Conservation (phyloP, 208 protist genomes). For the Trypanosoma lewisi region DNA sequence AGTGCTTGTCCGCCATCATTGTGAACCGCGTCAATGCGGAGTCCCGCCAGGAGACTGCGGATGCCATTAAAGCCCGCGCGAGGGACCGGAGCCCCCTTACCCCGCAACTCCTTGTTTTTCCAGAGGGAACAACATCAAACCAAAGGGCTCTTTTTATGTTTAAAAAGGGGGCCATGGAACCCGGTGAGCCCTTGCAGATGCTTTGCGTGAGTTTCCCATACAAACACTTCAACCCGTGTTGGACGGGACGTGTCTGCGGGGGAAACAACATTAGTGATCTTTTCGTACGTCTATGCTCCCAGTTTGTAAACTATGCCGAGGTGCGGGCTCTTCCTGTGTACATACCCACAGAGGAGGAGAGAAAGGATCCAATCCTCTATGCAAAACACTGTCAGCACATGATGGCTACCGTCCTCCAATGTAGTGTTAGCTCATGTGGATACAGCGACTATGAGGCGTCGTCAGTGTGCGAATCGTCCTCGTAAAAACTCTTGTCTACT, state of each 20-base stretch:
- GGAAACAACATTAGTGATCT: slow-evolving; percentile 69
- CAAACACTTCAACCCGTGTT: slow-evolving; percentile 86
- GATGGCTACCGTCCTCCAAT: slow-evolving; percentile 72
- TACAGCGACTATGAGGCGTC: slow-evolving; percentile 49
- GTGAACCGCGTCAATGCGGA: slow-evolving; percentile 67
- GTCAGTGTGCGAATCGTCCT: background rate
- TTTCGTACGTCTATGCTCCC: slow-evolving; percentile 63
- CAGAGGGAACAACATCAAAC: slow-evolving; percentile 85
- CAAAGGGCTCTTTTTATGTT: slow-evolving; percentile 77
- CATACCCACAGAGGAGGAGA: slow-evolving; percentile 79
- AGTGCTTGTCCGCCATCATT: slow-evolving; percentile 55
- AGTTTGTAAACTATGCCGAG: slow-evolving; percentile 87
- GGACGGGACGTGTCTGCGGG: slow-evolving; percentile 69
- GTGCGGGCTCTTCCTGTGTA: slow-evolving; percentile 83
- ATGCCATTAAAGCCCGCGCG: slow-evolving; percentile 56
- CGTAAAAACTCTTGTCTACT: background rate
- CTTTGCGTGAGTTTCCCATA: slow-evolving; percentile 83
- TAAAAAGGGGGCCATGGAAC: slow-evolving; percentile 84
- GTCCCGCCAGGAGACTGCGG: slow-evolving; percentile 52
- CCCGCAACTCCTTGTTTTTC: slow-evolving; percentile 84
- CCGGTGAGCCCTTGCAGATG: slow-evolving; percentile 85
- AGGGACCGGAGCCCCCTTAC: slow-evolving; percentile 32
- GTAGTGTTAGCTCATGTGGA: slow-evolving; percentile 60
- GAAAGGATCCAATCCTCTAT: slow-evolving; percentile 63
- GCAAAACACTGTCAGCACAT: slow-evolving; percentile 82